Evolutionary conservation across 176 grass and related monocot genomes (phyloP).

Genomic region (Guadua angustifolia): DNA sequence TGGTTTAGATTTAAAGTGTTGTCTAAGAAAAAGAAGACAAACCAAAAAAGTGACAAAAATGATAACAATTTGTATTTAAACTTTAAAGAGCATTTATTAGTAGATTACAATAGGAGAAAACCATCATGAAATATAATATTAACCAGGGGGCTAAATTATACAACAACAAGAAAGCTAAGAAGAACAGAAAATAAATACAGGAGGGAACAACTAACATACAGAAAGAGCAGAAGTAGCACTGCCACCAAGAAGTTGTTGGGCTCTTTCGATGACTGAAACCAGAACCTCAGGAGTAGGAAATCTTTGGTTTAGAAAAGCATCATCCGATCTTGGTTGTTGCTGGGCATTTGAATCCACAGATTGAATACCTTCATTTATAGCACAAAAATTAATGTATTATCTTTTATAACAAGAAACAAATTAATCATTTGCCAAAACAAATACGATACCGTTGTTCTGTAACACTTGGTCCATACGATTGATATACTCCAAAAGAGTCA

Average conservation of each 20-base stretch:
- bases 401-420: constrained; percentile 29
- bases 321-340: constrained; percentile 50
- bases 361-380: constrained; percentile 58
- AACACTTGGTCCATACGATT: constrained; percentile 69
- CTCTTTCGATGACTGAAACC: constrained; percentile 71
- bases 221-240: constrained; percentile 68
- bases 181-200: constrained; percentile 18
- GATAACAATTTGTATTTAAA: no score
- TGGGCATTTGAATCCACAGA: constrained; percentile 51
- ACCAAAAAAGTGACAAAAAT: no score
- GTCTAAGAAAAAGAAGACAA: background rate
- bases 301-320: constrained; percentile 53
- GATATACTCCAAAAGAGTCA: constrained; percentile 75
- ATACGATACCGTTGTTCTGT: constrained; percentile 65
- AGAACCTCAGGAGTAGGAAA: constrained; percentile 75
- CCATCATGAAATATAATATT: background rate
- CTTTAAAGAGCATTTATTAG: background rate
- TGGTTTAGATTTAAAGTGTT: constrained; percentile 1
- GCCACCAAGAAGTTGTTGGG: constrained; percentile 69
- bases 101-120: constrained; percentile 9
- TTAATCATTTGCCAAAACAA: constrained; percentile 28
- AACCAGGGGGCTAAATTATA: background rate
- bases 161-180: background rate
- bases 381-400: constrained; percentile 17
- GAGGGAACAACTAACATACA: constrained; percentile 55